Conservation (phyloP, 331 rosid genomes). For the Acacia pycnantha region DNA sequence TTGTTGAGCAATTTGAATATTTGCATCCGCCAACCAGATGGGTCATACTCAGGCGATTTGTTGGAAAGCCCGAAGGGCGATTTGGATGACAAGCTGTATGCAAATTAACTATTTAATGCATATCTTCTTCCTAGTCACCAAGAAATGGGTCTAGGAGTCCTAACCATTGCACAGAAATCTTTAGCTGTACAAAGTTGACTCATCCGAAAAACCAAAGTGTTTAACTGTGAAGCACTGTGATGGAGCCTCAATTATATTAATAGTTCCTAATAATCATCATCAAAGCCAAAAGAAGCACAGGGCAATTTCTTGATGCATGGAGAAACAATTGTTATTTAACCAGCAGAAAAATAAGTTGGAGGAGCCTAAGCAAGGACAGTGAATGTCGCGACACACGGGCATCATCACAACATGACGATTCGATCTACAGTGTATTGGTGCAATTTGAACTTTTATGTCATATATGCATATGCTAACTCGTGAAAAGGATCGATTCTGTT, state of each 20-base stretch:
- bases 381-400: not conserved
- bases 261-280: constrained; percentile 35
- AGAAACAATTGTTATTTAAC: constrained; percentile 54
- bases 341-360: constrained; percentile 52
- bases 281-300: constrained; percentile 38
- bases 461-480: not conserved
- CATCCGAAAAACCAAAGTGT: constrained; percentile 21
- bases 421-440: not conserved
- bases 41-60: constrained; percentile 74
- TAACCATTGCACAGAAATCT: constrained; percentile 59
- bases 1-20: constrained; percentile 89
- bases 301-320: constrained; percentile 55
- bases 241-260: constrained; percentile 25
- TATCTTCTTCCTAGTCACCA: constrained; percentile 46
- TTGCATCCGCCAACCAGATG: constrained; percentile 96
- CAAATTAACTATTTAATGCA: constrained; percentile 40
- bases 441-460: not conserved
- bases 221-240: not conserved
- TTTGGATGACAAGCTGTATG: constrained; percentile 58
- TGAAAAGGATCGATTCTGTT: not conserved
- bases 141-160: constrained; percentile 51
- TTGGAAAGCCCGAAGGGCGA: constrained; percentile 90
- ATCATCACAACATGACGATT: not conserved
- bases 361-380: constrained; percentile 22
- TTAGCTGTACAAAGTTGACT: constrained; percentile 67